These are phyloP conservation scores for Cladosporium sp. DNA, from an alignment of 2,329 filamentous ascomycete genomes.

Conservation along the genomic window DNA sequence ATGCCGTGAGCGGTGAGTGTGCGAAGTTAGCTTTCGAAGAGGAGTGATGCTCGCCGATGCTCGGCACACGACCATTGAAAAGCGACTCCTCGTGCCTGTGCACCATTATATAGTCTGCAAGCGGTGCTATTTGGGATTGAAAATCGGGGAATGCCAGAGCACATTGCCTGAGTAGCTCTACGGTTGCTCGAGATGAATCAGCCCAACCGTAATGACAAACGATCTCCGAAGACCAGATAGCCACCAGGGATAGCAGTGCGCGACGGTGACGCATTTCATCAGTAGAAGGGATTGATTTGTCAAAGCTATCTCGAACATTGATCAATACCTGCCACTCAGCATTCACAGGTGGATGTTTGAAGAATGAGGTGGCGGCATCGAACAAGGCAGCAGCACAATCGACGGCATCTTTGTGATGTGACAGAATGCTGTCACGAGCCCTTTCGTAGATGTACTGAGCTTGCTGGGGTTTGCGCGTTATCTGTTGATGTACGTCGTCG, in stretches of 20 bases:
- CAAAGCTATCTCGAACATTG: not conserved
- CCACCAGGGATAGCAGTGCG: not conserved
- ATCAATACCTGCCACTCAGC: not conserved
- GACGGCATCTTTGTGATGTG: slow-evolving; percentile 1
- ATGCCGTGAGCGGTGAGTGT: slow-evolving; percentile 1
- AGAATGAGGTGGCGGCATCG: slow-evolving; percentile 1
- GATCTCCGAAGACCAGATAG: slow-evolving; percentile 4
- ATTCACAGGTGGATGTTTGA: not conserved
- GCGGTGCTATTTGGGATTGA: slow-evolving; percentile 1
- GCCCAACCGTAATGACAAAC: slow-evolving; percentile 3
- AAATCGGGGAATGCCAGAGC: slow-evolving; percentile 1
- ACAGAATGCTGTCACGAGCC: not conserved
- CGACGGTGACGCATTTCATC: not conserved
- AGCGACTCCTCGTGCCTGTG: slow-evolving; percentile 3
- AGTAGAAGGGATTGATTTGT: not conserved
- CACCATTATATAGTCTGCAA: not conserved
- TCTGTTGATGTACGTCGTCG: not conserved
- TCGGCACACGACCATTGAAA: not conserved
- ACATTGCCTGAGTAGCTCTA: slow-evolving; percentile 5
- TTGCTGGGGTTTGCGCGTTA: not conserved
- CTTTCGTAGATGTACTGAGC: slow-evolving; percentile 1
- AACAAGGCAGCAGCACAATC: slow-evolving; percentile 4
- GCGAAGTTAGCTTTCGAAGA: slow-evolving; percentile 1
- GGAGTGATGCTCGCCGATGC: not conserved
- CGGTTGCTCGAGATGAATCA: not conserved